Evolutionary conservation across 345 rosid species (phyloP).

Genomic region (Nasturtium officinale): DNA sequence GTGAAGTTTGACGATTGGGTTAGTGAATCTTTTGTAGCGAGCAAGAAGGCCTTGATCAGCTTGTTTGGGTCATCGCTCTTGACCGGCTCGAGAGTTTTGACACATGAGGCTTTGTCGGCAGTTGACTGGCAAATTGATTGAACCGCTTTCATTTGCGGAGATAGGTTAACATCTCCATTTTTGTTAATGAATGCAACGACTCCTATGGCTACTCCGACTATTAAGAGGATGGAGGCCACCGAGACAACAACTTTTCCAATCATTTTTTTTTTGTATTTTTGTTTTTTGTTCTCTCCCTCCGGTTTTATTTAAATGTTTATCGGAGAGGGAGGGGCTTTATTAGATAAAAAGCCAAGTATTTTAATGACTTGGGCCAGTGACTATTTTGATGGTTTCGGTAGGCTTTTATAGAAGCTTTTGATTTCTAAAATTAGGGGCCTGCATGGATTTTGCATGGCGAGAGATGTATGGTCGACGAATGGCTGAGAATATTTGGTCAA

Average conservation of each 20-base stretch:
- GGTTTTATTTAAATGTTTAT: conserved; percentile 35
- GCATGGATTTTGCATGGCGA: conserved; percentile 38
- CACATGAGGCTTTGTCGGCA: conserved; percentile 59
- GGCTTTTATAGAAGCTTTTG: conserved; percentile 29
- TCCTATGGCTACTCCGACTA: conserved; percentile 54
- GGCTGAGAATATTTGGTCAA: conserved; percentile 32
- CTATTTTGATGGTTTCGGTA: background rate
- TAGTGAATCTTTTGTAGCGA: conserved; percentile 44
- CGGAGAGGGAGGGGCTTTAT: conserved; percentile 48
- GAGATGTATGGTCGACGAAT: conserved; percentile 20
- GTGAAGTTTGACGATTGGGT: conserved; percentile 49
- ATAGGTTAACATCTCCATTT: conserved; percentile 4
- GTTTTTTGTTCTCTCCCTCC: conserved; percentile 37
- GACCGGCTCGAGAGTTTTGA: conserved; percentile 49
- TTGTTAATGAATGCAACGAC: conserved; percentile 44
- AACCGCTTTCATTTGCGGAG: conserved; percentile 50
- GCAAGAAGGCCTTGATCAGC: conserved; percentile 47
- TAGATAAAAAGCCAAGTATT: conserved; percentile 43
- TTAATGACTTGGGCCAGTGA: conserved; percentile 42
- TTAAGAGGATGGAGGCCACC: conserved; percentile 53
- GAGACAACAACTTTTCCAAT: conserved; percentile 48
- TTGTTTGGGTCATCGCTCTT: conserved; percentile 60
- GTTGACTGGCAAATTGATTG: conserved; percentile 51
- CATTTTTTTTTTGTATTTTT: conserved; percentile 37
- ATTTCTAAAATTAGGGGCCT: conserved; percentile 38